Evolutionary conservation across 805 yeast species (phyloP), one percentile per base, ranked within the genome.

Genomic region (Sungouiella thailandica): DNA sequence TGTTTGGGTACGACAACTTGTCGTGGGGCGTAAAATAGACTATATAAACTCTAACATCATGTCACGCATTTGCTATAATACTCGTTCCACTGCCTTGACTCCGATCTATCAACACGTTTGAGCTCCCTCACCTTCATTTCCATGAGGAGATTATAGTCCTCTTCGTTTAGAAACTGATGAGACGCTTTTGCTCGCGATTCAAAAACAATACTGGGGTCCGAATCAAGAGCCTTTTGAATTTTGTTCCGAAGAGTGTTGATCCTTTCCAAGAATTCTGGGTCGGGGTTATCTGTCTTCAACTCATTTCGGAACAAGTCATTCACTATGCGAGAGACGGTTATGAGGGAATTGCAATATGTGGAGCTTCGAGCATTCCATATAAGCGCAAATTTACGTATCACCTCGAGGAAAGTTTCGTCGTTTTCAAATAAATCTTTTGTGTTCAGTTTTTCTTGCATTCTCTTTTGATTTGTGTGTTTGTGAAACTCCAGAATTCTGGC

Each of bases 1-100:
- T 90, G 15, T 93, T 89, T 60, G 97, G 96, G 7, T 78, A 80
- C 45, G 97, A 93, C 57, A 93, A 93, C 53, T 64, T 85, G 35
- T 42, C 56, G 3, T 65, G 67, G 62, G 61, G 60, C 14, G 66
- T 61, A 11, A 62, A 62, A 41, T 62, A 49, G 25, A 19, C 9
- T 7, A 7, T 19, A 19, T 19, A 19, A 9, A 7, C 22, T 7
- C 9, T 19, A 9, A 7, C 22, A 7, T 9, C 22, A 9, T 7
- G 22, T 7, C 22, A 7, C 8, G 22, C 22, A 9, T 9, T 19
- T 19, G 22, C 8, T 19, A 9, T 7, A 7, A 7, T 9, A 23
- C 11, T 14, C 16, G 12, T 8, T 13, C 32, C 32, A 29, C 15
- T n/a, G 7, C 9, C 24, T 18, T 6, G 32, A 15, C 4, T 29